phyloP scores from a whole-genome alignment of 768 basidiomycete genomes.

The Suillus brevipes region DNA sequence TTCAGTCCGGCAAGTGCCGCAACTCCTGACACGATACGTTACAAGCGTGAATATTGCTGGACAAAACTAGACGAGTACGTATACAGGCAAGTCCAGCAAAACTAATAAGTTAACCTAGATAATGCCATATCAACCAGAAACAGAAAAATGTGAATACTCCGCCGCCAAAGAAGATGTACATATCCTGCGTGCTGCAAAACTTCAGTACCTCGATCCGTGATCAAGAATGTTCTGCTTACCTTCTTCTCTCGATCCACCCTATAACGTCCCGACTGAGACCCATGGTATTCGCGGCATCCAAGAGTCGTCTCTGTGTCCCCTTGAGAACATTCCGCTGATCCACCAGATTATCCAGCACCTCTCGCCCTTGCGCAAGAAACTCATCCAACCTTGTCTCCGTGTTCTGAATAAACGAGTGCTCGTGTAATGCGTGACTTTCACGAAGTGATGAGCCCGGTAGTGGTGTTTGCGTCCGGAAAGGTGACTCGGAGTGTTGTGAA shows the following conservation, averaged over 20 bases:
- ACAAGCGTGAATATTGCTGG: neutral
- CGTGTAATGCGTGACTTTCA: constrained; percentile 79
- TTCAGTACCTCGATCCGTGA: constrained; percentile 12
- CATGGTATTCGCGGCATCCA: constrained; percentile 91
- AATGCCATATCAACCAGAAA: constrained; percentile 92
- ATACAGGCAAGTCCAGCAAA: constrained; percentile 2
- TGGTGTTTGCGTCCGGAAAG: constrained; percentile 67
- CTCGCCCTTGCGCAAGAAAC: constrained; percentile 89
- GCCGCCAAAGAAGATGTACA: constrained; percentile 88
- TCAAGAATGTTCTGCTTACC: constrained; percentile 44
- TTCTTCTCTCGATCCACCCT: constrained; percentile 94
- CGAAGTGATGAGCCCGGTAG: constrained; percentile 55
- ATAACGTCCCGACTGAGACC: constrained; percentile 94
- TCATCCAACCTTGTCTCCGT: constrained; percentile 83
- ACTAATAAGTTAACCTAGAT: constrained; percentile 55
- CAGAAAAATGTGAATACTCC: constrained; percentile 87
- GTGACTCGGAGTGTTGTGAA: constrained; percentile 80
- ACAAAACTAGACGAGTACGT: neutral
- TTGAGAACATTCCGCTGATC: constrained; percentile 94
- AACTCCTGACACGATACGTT: neutral
- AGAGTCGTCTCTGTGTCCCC: constrained; percentile 84
- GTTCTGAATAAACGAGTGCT: constrained; percentile 86
- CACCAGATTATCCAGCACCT: constrained; percentile 87
- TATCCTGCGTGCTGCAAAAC: constrained; percentile 79
- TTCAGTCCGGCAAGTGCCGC: neutral